Evolutionary conservation across 768 basidiomycete species (phyloP), one percentile per base, ranked within the genome.

Genomic region (Guyanaporus albipodus): DNA sequence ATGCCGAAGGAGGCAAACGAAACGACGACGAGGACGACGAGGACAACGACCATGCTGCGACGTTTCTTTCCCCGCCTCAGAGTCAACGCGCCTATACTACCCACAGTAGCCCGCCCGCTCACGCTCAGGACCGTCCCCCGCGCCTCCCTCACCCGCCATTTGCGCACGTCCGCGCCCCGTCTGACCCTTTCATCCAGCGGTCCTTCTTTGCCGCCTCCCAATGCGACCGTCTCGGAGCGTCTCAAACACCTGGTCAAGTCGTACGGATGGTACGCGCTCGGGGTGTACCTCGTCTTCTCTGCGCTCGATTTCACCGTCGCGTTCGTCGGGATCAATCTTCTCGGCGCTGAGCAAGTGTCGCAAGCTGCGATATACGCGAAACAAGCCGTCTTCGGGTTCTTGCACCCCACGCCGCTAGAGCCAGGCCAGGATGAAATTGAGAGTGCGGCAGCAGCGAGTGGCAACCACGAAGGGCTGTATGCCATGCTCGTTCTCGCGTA

Each of bases 231-330:
- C 46, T 80, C 85, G 1, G 79, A 86, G 63, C 78, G 83, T 17
- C 72, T 93, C 19, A 91, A 84, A 60, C 76, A 80, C 55, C 85
- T 97, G 48, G 84, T 93, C 49, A 93, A 87, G 62, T 79, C 87
- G 4, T 96, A 98, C 63, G 95, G 95, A 24, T 92, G 90, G 89
- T 95, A 94, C 62, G 92, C 96, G 17, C 76, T 98, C 23, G 93
- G 88, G 26, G 83, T 98, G 21, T 99, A 99, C 72, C 35, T 85
- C 52, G 61, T 84, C 40, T 63, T 98, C 44, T 78, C 79, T 33
- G 71, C 73, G 7, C 60, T 93, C 62, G 96, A 99, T 66, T 92
- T 98, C 63, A 70, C 79, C 28, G 74, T 96, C 58, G 82, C 88
- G 0, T 96, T 96, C 62, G 77, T 82, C 38, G 82, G 82, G 42